Conservation (phyloP, 805 yeast genomes). For the Kurtzmaniella fragi region DNA sequence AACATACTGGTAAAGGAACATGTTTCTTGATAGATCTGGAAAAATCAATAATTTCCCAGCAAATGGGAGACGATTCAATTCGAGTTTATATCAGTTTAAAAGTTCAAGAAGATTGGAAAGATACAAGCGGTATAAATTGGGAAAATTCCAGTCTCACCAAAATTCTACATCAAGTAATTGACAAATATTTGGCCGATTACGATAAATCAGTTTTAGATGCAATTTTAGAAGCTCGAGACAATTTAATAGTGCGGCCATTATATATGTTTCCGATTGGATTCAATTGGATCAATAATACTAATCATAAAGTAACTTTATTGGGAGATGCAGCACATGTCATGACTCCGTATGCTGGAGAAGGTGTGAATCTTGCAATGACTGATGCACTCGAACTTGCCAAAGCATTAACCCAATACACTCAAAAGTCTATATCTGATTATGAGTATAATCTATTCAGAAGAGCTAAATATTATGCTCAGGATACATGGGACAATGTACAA, state of each 20-base stretch:
- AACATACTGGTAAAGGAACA: background rate
- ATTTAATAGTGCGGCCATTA: background rate
- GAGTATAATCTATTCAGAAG: background rate
- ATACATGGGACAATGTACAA: background rate
- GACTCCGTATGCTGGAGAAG: slow-evolving; percentile 2
- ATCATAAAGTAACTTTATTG: background rate
- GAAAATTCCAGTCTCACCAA: no score
- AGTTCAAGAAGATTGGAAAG: background rate
- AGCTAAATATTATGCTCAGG: background rate
- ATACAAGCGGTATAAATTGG: slow-evolving; percentile 1
- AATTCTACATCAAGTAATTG: no score
- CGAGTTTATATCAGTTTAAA: background rate
- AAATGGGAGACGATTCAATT: background rate
- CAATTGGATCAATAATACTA: background rate
- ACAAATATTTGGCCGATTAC: background rate
- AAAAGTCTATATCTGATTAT: background rate
- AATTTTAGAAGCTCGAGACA: background rate
- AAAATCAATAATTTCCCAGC: background rate
- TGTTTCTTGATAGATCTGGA: background rate
- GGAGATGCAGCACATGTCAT: slow-evolving; percentile 1
- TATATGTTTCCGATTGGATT: slow-evolving; percentile 1
- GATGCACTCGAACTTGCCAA: background rate
- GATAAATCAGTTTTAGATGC: background rate
- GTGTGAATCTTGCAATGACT: background rate
- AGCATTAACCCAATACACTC: background rate